Evolutionary conservation across 495 filamentous ascomycete species (phyloP), one percentile per base, ranked within the genome.

Genomic region (Clohesyomyces aquaticus): DNA sequence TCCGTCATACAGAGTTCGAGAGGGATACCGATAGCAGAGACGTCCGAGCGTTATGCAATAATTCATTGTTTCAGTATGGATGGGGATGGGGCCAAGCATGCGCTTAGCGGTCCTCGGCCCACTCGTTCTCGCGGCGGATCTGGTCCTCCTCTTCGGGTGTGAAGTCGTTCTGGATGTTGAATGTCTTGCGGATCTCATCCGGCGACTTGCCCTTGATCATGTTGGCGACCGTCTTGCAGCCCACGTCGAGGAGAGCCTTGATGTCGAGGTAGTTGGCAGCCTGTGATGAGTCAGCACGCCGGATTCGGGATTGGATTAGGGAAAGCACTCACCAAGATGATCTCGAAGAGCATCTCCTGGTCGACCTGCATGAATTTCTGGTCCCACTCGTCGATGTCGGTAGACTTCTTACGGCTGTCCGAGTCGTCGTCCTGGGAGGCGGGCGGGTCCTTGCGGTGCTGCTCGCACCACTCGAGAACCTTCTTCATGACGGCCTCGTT

Each of bases 331-430:
- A 96, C 92, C 27, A 98, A 81, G 65, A 98, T 98, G 72, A 98
- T 98, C 80, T 98, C 94, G 65, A 98, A 98, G 0, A 98, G 84
- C 94, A 98, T 96, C 78, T 98, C 94, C 73, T 98, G 94, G 73
- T 98, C 94, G 9, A 98, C 94, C 77, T 98, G 94, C 94, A 98
- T 98, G 75, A 97, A 98, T 75, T 98, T 98, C 76, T 97, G 94
- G 69, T 98, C 94, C 94, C 94, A 98, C 78, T 98, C 94, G 42
- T 97, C 94, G 70, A 98, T 98, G 54, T 98, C 94, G 21, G 94
- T 97, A 0, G 91, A 95, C 85, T 96, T 96, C 82, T 96, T 96
- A 65, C 95, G 90, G 38, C 83, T 89, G 72, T 98, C 94, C 67
- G 91, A 88, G 62, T 98, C 93, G 55, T 98, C 94, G 53, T 93